A percentile compares a stretch with the other conserved stretches of the same genome.
Conservation (phyloP, 83 land plant species). For the Larix sibirica region DNA sequence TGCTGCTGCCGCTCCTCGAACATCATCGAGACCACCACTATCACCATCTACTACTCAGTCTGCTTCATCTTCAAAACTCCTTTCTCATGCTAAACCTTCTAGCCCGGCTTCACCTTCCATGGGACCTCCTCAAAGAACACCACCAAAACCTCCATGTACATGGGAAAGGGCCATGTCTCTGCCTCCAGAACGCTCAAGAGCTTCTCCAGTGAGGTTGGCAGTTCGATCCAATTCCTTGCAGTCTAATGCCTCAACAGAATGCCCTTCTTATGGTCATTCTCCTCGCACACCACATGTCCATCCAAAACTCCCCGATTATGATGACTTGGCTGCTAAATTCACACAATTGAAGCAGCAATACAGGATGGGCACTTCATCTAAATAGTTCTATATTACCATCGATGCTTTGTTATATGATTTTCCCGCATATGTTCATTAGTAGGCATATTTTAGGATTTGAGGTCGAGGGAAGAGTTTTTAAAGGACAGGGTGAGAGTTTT, state of each 20-base stretch:
- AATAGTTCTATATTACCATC: not conserved
- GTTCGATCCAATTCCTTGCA: constrained; percentile 43
- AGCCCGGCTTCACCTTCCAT: not conserved
- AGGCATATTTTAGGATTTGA: not conserved
- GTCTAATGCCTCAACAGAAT: constrained; percentile 11
- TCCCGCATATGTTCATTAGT: not conserved
- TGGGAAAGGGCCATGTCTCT: not conserved
- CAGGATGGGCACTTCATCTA: not conserved
- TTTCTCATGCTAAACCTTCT: not conserved
- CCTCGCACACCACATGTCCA: constrained; percentile 40
- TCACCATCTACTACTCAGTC: constrained; percentile 3
- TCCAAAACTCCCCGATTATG: constrained; percentile 64
- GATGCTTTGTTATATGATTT: not conserved
- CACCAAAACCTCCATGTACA: constrained; percentile 10
- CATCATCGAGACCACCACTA: not conserved
- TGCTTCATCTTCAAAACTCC: not conserved
- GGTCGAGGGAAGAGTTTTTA: not conserved
- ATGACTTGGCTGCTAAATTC: constrained; percentile 57
- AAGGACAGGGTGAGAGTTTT: not conserved
- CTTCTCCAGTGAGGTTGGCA: constrained; percentile 18
- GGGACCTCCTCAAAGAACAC: constrained; percentile 9
- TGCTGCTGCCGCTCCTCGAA: not conserved
- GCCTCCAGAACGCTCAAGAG: constrained; percentile 1
- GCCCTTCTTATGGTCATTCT: not conserved
- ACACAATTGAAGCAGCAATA: constrained; percentile 28